Evolutionary conservation across 352 stramenopile genomes (phyloP).

Genomic region (Thraustochytrium striatum): DNA sequence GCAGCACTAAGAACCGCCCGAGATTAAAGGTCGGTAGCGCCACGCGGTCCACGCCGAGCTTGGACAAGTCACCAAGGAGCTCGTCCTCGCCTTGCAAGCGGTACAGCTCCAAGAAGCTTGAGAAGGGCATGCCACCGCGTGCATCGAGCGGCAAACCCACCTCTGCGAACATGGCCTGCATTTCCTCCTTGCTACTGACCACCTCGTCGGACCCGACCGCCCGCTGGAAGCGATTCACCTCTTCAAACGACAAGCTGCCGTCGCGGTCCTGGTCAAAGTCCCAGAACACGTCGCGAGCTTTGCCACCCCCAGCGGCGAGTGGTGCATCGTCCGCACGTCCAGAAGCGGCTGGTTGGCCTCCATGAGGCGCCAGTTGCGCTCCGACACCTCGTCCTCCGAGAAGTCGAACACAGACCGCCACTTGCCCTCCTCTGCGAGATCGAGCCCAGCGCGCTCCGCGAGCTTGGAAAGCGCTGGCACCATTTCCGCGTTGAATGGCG

Average conservation of each 20-base stretch:
- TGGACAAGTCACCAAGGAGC: not conserved
- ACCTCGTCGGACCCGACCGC: conserved; percentile 17
- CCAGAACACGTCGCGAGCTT: conserved; percentile 18
- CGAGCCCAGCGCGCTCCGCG: not conserved
- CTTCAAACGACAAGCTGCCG: not conserved
- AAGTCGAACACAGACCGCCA: conserved; percentile 23
- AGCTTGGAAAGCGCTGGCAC: too few species aligned
- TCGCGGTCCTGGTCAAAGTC: conserved; percentile 14
- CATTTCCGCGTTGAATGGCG: too few species aligned
- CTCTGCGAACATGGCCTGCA: not conserved
- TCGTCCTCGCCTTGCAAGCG: conserved; percentile 7
- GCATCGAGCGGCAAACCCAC: not conserved
- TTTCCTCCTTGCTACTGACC: not conserved
- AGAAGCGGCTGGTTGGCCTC: not conserved
- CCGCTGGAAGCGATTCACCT: conserved; percentile 13
- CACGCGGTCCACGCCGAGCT: conserved; percentile 12
- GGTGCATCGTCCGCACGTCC: not conserved
- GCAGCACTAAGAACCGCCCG: too few species aligned
- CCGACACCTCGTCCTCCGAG: not conserved
- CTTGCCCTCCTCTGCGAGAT: not conserved
- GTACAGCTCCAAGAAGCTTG: conserved; percentile 10
- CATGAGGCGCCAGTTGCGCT: not conserved
- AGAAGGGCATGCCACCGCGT: not conserved
- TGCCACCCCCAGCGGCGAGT: not conserved
- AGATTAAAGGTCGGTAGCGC: not conserved